Conservation (phyloP, 345 rosid species). For the Populus alba region DNA sequence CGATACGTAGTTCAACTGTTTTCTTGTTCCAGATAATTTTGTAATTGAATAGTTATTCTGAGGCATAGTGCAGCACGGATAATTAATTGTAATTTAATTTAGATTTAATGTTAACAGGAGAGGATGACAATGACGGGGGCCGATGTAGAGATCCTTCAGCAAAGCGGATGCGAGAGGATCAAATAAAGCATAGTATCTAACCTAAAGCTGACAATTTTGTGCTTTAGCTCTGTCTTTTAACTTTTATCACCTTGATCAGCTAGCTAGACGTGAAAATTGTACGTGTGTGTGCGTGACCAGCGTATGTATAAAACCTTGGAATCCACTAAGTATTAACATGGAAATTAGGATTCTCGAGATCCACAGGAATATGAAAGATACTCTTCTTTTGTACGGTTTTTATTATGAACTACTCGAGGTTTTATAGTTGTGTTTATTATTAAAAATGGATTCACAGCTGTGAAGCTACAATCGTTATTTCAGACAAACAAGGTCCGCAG, state of each 20-base stretch:
- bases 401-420: too few relatives aligned
- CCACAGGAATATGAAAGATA: neutral
- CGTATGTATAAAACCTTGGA: neutral
- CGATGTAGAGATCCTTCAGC: conserved; percentile 93
- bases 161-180: conserved; percentile 88
- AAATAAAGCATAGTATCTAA: conserved; percentile 76
- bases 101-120: conserved; percentile 37
- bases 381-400: neutral
- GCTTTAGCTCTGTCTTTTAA: conserved; percentile 11
- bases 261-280: conserved; percentile 2
- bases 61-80: too few relatives aligned
- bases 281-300: neutral
- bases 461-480: too few relatives aligned
- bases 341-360: neutral
- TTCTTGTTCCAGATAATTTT: too few relatives aligned
- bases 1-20: too few relatives aligned
- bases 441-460: too few relatives aligned
- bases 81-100: too few relatives aligned
- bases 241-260: conserved; percentile 5
- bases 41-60: too few relatives aligned
- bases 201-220: conserved; percentile 12
- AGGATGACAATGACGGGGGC: conserved; percentile 88
- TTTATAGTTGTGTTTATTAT: too few relatives aligned
- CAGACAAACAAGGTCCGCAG: too few relatives aligned
- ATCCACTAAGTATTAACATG: neutral